A percentile compares a stretch with the other conserved stretches of the same genome.
phyloP scores from a whole-genome alignment of 495 filamentous ascomycete species.

The Annulohypoxylon maeteangense region DNA sequence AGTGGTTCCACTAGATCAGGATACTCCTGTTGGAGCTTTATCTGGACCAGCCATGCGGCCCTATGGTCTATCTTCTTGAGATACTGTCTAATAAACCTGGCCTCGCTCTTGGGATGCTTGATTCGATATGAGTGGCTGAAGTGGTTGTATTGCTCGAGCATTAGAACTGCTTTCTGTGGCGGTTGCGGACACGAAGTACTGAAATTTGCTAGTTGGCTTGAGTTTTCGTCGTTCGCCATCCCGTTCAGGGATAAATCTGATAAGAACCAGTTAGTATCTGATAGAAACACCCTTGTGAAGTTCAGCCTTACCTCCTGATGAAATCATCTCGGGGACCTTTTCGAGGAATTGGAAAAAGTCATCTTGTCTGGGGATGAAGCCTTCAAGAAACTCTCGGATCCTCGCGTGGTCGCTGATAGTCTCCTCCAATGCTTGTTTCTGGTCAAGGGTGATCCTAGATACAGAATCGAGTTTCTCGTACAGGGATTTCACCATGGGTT shows the following conservation, averaged over 20 bases:
- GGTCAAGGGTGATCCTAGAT: slow-evolving; percentile 4
- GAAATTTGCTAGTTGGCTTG: neutral
- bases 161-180: slow-evolving; percentile 19
- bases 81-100: slow-evolving; percentile 28
- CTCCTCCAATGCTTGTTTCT: slow-evolving; percentile 21
- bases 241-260: neutral
- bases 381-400: slow-evolving; percentile 23
- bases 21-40: slow-evolving; percentile 25
- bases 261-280: neutral
- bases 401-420: slow-evolving; percentile 4
- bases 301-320: slow-evolving; percentile 20
- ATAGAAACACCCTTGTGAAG: neutral
- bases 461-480: slow-evolving; percentile 29
- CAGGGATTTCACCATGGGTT: slow-evolving; percentile 29
- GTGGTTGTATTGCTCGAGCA: slow-evolving; percentile 41
- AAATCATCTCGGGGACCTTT: slow-evolving; percentile 11
- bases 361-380: slow-evolving; percentile 32
- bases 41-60: slow-evolving; percentile 31
- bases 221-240: neutral
- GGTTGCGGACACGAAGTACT: slow-evolving; percentile 12
- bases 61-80: slow-evolving; percentile 30
- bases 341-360: slow-evolving; percentile 33
- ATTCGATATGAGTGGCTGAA: slow-evolving; percentile 35
- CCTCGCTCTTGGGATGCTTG: slow-evolving; percentile 37
- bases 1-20: slow-evolving; percentile 18